Evolutionary conservation across 2,329 filamentous ascomycete genomes (phyloP).

Genomic region (Fusarium humuli): DNA sequence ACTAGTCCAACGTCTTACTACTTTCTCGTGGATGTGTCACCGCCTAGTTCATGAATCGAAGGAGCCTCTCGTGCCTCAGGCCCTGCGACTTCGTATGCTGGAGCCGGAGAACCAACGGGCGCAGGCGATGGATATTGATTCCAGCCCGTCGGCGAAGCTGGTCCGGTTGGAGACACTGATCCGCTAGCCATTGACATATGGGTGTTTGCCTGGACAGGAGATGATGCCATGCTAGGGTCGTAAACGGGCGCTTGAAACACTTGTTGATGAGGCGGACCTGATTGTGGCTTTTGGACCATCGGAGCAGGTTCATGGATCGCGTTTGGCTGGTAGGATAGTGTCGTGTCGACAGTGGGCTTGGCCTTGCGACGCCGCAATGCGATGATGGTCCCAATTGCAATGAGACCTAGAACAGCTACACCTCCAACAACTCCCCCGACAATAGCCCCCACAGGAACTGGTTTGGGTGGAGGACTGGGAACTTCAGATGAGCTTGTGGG

Average conservation of each 20-base stretch:
- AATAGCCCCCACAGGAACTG: background rate
- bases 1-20: background rate
- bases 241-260: background rate
- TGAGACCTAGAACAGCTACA: constrained; percentile 1
- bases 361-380: background rate
- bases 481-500: background rate
- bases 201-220: background rate
- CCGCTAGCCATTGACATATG: background rate
- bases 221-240: background rate
- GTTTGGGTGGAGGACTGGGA: background rate
- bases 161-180: background rate
- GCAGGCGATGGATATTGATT: background rate
- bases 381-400: background rate
- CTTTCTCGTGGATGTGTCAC: background rate
- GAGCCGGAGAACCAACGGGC: background rate
- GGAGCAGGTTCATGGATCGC: background rate
- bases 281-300: background rate
- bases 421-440: background rate
- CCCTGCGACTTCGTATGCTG: constrained; percentile 1
- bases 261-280: background rate
- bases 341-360: background rate
- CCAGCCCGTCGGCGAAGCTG: background rate
- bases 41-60: background rate
- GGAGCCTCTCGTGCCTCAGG: background rate
- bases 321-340: background rate